Evolutionary conservation across 2,329 filamentous ascomycete species (phyloP), one percentile per base, ranked within the genome.

Genomic region (Neofusicoccum sp.): DNA sequence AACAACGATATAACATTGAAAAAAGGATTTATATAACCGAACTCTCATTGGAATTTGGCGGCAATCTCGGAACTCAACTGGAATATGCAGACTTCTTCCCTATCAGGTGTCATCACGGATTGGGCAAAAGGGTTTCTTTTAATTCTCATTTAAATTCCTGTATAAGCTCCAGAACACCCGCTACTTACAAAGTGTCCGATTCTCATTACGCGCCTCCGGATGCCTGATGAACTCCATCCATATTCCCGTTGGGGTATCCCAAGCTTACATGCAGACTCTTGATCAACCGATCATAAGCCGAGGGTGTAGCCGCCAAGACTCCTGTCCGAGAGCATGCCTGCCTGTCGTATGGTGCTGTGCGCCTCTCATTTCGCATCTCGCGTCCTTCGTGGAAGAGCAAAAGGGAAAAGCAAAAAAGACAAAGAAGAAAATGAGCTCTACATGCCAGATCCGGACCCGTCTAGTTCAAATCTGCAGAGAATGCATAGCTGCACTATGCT

Each of bases 271-370:
- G 38, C 11, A n/a, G 14, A 16, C 38, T n/a, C 38, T 20, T 20
- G 20, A n/a, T 16, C 38, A 40, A 40, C 4, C 20, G 14, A 40
- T 40, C 38, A 7, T 16, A 14, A 40, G 12, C 7, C n/a, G 33
- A 34, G 16, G 33, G 4, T 8, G 33, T 44, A 14, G 48, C 11
- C 11, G 20, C 30, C 6, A 28, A 31, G 12, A 24, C 40, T 12
- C 11, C 30, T 34, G 53, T 60, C 26, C 51, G 38, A 24, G 82
- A 82, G 63, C 82, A 85, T 64, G 84, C 86, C 70, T 40, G n/a
- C 30, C 7, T 16, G 47, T 9, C 34, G 59, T 26, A 16, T 26
- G 20, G 47, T 40, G 28, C 38, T 40, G n/a, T n/a, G 38, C 14
- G 38, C 11, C 38, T 40, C 38, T 40, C 38, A n/a, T 40, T n/a